These are phyloP conservation scores for Tilletia walkeri DNA, from an alignment of 1,284 basidiomycete genomes.

Conservation along the genomic window DNA sequence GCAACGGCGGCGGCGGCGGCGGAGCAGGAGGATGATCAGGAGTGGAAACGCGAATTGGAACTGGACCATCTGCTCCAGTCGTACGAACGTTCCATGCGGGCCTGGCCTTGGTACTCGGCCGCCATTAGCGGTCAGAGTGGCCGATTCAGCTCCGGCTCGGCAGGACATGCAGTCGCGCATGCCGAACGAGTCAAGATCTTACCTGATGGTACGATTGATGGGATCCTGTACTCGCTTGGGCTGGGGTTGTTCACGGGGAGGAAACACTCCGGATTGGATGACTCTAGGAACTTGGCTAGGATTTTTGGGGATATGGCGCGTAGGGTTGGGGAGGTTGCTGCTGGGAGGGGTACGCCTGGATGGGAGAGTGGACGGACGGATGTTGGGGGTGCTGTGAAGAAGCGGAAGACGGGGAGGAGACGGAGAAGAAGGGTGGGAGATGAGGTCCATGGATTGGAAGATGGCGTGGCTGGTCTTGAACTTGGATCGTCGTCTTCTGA, in stretches of 20 bases:
- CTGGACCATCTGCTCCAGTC: slow-evolving; percentile 6
- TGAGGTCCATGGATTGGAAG: neutral
- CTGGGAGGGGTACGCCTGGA: neutral
- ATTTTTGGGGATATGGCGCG: slow-evolving; percentile 31
- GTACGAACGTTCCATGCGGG: slow-evolving; percentile 11
- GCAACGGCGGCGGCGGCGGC: neutral
- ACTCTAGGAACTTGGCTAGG: slow-evolving; percentile 58
- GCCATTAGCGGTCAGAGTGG: slow-evolving; percentile 13
- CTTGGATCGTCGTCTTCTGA: neutral
- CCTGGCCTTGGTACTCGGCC: slow-evolving; percentile 16
- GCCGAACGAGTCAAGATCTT: slow-evolving; percentile 14
- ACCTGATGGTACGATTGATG: slow-evolving; percentile 34
- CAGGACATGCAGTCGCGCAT: neutral
- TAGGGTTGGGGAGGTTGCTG: slow-evolving; percentile 7
- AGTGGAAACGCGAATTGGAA: slow-evolving; percentile 8
- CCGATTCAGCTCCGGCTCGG: neutral
- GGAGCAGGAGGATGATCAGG: neutral
- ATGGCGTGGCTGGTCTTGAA: neutral
- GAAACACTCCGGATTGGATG: slow-evolving; percentile 59
- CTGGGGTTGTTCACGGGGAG: slow-evolving; percentile 55
- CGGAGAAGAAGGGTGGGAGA: neutral
- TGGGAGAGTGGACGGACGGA: slow-evolving; percentile 6
- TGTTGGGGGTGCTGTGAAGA: neutral
- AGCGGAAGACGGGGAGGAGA: neutral
- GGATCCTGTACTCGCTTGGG: slow-evolving; percentile 32